A percentile compares a stretch with the other conserved stretches of the same genome.
phyloP scores from a whole-genome alignment of 192 early-diverging fungal genomes.

The Spinellus fusiger region DNA sequence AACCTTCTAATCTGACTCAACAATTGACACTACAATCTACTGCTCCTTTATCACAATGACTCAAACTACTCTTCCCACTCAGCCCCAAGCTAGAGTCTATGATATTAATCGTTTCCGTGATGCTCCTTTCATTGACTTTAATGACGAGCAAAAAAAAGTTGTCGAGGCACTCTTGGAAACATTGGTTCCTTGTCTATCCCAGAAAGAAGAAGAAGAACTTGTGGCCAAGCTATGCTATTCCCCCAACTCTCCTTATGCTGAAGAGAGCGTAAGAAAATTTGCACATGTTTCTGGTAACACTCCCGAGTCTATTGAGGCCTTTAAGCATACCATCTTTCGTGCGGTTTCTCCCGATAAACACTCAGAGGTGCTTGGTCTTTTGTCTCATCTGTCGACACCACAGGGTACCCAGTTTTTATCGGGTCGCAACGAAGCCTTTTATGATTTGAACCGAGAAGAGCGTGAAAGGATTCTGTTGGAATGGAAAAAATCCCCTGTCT shows the following conservation, averaged over 20 bases:
- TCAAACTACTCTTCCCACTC: no score
- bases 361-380: background rate
- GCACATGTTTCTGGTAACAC: background rate
- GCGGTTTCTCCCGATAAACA: constrained; percentile 15
- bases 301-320: background rate
- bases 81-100: no score
- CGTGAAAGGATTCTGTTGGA: constrained; percentile 23
- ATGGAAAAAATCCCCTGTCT: constrained; percentile 19
- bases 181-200: constrained; percentile 32
- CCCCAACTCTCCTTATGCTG: constrained; percentile 17
- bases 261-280: constrained; percentile 7
- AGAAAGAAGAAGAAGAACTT: constrained; percentile 31
- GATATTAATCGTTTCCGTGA: no score
- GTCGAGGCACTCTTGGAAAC: constrained; percentile 44
- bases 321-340: background rate
- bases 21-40: no score
- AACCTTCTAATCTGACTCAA: no score
- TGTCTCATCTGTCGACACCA: constrained; percentile 31
- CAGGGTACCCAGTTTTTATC: constrained; percentile 29
- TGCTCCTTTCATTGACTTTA: no score
- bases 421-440: constrained; percentile 21
- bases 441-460: constrained; percentile 19
- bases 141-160: no score
- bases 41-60: no score
- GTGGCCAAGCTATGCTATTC: background rate